phyloP scores from a whole-genome alignment of 345 rosid genomes.

The Lepidium africanum region DNA sequence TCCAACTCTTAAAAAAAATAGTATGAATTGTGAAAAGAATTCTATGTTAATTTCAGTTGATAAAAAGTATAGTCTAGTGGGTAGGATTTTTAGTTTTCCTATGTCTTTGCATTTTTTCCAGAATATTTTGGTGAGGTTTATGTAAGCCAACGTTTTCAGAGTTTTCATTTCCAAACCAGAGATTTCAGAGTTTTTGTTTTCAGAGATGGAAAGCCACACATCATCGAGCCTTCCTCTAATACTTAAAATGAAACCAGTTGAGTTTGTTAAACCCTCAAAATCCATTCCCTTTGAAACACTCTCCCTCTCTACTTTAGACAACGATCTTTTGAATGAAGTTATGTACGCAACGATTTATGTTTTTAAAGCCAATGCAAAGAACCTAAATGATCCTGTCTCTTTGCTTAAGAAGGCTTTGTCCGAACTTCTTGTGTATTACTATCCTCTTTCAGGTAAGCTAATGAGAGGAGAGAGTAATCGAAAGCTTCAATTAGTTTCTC shows the following conservation, averaged over 20 bases:
- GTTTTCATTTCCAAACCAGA: too few species aligned
- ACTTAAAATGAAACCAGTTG: background rate
- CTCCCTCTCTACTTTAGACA: constrained; percentile 36
- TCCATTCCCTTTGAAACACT: constrained; percentile 29
- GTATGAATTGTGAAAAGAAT: too few species aligned
- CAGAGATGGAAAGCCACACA: background rate
- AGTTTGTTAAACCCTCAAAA: constrained; percentile 33
- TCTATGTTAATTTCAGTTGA: too few species aligned
- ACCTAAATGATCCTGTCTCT: constrained; percentile 1
- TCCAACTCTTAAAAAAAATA: too few species aligned
- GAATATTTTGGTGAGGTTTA: too few species aligned
- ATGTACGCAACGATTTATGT: constrained; percentile 30
- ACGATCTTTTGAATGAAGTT: constrained; percentile 20
- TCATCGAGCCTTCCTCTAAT: background rate
- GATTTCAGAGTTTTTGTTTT: too few species aligned
- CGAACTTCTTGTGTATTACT: constrained; percentile 37
- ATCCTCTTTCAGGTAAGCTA: constrained; percentile 48
- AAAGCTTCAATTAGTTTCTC: constrained; percentile 26
- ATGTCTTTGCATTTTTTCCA: too few species aligned
- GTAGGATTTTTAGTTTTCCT: too few species aligned
- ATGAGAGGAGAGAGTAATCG: constrained; percentile 25
- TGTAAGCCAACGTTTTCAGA: too few species aligned
- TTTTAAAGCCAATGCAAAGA: constrained; percentile 17
- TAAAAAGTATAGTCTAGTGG: too few species aligned
- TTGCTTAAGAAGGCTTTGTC: constrained; percentile 41